These are phyloP conservation scores for Theobroma cacao DNA, from an alignment of 345 rosid species.

Conservation along the genomic window DNA sequence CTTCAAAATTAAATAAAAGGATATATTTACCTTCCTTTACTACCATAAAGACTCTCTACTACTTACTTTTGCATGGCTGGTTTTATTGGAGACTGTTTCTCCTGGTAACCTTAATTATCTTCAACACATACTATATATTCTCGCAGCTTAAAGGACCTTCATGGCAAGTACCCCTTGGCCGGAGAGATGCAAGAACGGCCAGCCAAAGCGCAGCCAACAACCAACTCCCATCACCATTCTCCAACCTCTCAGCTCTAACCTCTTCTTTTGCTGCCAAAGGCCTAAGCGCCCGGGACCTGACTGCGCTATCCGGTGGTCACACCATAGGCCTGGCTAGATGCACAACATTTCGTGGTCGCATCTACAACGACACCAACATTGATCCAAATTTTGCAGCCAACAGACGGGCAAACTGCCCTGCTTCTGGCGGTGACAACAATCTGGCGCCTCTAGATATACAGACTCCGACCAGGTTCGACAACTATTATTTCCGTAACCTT, in stretches of 20 bases:
- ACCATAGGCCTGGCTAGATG: conserved; percentile 33
- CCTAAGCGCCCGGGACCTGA: conserved; percentile 34
- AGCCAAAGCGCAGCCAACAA: conserved; percentile 42
- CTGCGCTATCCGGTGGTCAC: conserved; percentile 39
- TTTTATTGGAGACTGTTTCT: neutral
- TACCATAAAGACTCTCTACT: too few relatives aligned
- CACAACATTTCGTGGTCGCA: conserved; percentile 29
- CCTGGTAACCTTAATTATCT: neutral
- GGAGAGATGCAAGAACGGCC: conserved; percentile 53
- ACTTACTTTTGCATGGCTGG: neutral
- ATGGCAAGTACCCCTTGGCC: conserved; percentile 44
- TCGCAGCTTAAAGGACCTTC: conserved; percentile 29
- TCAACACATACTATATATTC: neutral
- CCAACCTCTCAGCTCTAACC: conserved; percentile 36
- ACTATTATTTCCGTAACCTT: conserved; percentile 27
- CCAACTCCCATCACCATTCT: conserved; percentile 37
- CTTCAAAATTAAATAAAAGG: too few relatives aligned
- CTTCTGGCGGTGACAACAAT: conserved; percentile 30
- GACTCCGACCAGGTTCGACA: conserved; percentile 33
- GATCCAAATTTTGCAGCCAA: conserved; percentile 25
- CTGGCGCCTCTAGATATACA: conserved; percentile 30
- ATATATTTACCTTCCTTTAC: too few relatives aligned
- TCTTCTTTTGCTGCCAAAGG: conserved; percentile 37
- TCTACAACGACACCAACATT: conserved; percentile 45
- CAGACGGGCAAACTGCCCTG: conserved; percentile 28